A percentile compares a stretch with the other conserved stretches of the same genome.
phyloP scores from a whole-genome alignment of 768 basidiomycete species.

The Mycena chlorophos region DNA sequence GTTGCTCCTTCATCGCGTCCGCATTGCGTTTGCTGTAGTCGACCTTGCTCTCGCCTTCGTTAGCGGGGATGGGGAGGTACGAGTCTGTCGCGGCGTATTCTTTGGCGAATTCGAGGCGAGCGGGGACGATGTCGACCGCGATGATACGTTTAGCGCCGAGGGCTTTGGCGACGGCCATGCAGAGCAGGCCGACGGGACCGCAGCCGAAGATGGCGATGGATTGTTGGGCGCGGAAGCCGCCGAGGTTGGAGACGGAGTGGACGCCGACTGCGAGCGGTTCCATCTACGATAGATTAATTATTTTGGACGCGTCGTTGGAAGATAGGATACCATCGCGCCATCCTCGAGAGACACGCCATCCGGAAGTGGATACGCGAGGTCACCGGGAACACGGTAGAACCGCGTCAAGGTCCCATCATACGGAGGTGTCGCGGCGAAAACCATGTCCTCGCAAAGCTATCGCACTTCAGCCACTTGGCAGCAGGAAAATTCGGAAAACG shows the following conservation, averaged over 20 bases:
- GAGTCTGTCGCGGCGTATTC: conserved; percentile 78
- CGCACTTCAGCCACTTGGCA: background rate
- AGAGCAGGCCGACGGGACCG: conserved; percentile 84
- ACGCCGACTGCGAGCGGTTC: conserved; percentile 93
- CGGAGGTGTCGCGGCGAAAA: conserved; percentile 92
- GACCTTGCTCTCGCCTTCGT: conserved; percentile 64
- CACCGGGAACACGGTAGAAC: conserved; percentile 84
- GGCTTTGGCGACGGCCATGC: conserved; percentile 95
- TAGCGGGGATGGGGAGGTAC: conserved; percentile 60
- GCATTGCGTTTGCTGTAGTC: conserved; percentile 77
- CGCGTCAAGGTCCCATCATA: conserved; percentile 55
- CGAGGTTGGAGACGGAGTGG: conserved; percentile 82
- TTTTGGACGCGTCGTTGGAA: background rate
- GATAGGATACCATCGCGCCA: conserved; percentile 79
- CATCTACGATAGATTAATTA: conserved; percentile 51
- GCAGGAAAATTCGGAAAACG: conserved; percentile 11
- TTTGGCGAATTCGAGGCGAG: conserved; percentile 85
- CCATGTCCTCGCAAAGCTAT: conserved; percentile 82
- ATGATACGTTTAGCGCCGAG: conserved; percentile 83
- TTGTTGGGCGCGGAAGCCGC: conserved; percentile 68
- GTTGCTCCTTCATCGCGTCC: conserved; percentile 57
- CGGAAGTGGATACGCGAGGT: conserved; percentile 82
- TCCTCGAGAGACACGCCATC: conserved; percentile 87
- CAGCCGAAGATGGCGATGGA: conserved; percentile 85
- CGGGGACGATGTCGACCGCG: conserved; percentile 75